phyloP scores from a whole-genome alignment of 768 basidiomycete species.

The Antrodiella citrinella region DNA sequence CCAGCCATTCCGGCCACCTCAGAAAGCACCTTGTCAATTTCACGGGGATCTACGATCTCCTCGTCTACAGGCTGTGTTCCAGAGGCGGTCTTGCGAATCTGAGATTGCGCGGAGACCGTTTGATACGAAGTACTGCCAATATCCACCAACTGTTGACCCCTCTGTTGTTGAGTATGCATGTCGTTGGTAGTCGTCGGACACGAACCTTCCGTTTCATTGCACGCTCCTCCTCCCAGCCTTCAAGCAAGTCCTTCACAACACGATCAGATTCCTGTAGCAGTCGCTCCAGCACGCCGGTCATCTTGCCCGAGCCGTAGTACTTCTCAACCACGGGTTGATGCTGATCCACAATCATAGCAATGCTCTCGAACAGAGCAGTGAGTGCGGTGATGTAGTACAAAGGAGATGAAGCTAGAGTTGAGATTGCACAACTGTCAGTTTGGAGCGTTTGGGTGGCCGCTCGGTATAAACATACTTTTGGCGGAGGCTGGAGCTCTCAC shows the following conservation, averaged over 20 bases:
- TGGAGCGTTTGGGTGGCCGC: constrained; percentile 7
- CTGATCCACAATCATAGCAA: constrained; percentile 94
- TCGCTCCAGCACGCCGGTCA: constrained; percentile 68
- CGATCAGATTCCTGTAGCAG: constrained; percentile 83
- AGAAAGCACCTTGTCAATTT: constrained; percentile 84
- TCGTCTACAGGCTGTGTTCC: constrained; percentile 31
- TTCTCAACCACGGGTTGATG: constrained; percentile 98
- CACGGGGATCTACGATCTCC: constrained; percentile 68
- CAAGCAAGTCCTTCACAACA: constrained; percentile 65
- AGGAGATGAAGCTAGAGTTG: constrained; percentile 83
- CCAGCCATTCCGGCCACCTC: constrained; percentile 88
- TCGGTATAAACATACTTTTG: constrained; percentile 73
- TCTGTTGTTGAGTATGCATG: constrained; percentile 1
- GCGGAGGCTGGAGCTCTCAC: constrained; percentile 69
- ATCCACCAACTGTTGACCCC: constrained; percentile 9
- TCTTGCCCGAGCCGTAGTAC: constrained; percentile 88
- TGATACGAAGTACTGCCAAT: constrained; percentile 5
- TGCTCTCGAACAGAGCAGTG: constrained; percentile 89
- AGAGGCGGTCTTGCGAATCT: constrained; percentile 14
- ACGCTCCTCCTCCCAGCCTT: constrained; percentile 90
- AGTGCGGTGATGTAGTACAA: constrained; percentile 85
- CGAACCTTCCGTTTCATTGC: constrained; percentile 70
- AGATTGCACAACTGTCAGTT: neutral
- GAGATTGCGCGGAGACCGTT: constrained; percentile 28
- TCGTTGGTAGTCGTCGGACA: too few species aligned